Percentiles rank a stretch among this genome's conserved stretches.
Evolutionary conservation across 495 filamentous ascomycete species (phyloP).

Genomic region (Trypethelium eluteriae): DNA sequence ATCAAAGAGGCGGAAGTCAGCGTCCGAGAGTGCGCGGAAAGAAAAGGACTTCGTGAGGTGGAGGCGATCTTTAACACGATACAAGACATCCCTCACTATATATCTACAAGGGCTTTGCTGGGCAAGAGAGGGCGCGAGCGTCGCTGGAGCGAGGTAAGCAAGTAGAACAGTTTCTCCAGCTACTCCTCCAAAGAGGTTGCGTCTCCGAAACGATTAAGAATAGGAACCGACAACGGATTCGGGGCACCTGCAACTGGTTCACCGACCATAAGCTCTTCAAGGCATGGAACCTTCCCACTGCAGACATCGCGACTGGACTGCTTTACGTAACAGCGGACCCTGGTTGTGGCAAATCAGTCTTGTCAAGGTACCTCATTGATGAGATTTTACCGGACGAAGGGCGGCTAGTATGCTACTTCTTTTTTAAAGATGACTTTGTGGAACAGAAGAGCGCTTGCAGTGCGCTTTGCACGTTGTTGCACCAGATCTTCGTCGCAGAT

Average conservation of each 20-base stretch:
- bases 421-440: conserved; percentile 49
- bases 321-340: conserved; percentile 50
- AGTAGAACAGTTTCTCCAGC: not conserved
- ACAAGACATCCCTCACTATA: too few relatives aligned
- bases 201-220: conserved; percentile 12
- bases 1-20: not conserved
- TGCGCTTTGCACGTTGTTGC: conserved; percentile 43
- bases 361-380: conserved; percentile 43
- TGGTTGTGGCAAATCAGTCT: conserved; percentile 50
- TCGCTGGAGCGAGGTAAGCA: not conserved
- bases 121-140: not conserved
- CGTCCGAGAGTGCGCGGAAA: not conserved
- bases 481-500: conserved; percentile 40
- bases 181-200: conserved; percentile 1
- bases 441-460: conserved; percentile 37
- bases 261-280: conserved; percentile 3
- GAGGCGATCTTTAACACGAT: not conserved
- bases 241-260: conserved; percentile 14
- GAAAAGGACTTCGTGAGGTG: not conserved
- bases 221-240: conserved; percentile 2
- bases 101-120: not conserved
- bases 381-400: conserved; percentile 15
- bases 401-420: conserved; percentile 44
- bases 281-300: not conserved
- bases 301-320: not conserved